Evolutionary conservation across 768 basidiomycete genomes (phyloP).

Genomic region (Tephrocybe sp.): DNA sequence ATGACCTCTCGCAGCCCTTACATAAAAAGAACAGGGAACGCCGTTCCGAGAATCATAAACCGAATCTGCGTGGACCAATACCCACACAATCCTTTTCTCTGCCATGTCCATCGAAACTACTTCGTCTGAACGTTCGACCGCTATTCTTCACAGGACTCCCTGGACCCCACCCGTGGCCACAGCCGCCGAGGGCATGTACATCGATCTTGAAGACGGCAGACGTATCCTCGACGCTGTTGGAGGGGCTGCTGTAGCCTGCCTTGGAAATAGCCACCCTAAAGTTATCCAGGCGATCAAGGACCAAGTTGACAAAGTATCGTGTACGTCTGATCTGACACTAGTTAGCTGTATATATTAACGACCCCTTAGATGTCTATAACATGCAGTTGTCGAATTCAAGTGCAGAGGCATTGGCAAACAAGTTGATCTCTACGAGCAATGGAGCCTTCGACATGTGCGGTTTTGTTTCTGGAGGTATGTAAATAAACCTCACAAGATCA

Average conservation of each 20-base stretch:
- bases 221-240: conserved; percentile 79
- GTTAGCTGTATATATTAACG: background rate
- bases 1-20: no score
- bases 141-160: conserved; percentile 68
- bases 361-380: conserved; percentile 73
- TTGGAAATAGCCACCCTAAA: conserved; percentile 73
- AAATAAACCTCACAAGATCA: conserved; percentile 12
- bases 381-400: conserved; percentile 82
- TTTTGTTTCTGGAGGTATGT: conserved; percentile 72
- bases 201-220: conserved; percentile 69
- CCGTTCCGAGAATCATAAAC: no score
- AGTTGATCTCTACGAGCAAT: conserved; percentile 61
- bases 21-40: no score
- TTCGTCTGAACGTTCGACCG: conserved; percentile 17
- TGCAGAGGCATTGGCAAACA: conserved; percentile 75
- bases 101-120: background rate
- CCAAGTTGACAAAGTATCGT: conserved; percentile 76
- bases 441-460: conserved; percentile 74
- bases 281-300: conserved; percentile 76
- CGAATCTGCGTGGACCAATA: no score
- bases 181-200: conserved; percentile 65
- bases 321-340: conserved; percentile 44
- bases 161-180: conserved; percentile 74
- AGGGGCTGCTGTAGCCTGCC: conserved; percentile 80
- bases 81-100: no score